Base-by-base conservation (phyloP, 2,329 filamentous ascomycete genomes). In the Aspergillus candidus region DNA sequence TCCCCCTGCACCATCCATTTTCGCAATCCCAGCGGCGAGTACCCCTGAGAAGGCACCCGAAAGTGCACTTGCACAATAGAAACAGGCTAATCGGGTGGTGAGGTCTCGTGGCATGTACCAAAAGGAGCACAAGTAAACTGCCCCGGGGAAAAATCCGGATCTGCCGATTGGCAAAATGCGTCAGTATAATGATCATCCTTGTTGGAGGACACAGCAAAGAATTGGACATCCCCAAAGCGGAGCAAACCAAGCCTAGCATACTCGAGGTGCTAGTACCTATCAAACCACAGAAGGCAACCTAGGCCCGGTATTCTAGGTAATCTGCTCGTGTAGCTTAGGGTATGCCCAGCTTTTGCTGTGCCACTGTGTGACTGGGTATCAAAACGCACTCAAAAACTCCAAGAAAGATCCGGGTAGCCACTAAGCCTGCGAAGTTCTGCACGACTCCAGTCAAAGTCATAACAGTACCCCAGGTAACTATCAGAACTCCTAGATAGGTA, bases 41-140 rank as follows among this genome's bases (percentile, higher is more conserved):
- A 94, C 76, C 6, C 86, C 88, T 33, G 86, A 87, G 57, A 94
- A 94, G 0, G 88, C 87, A 1, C 86, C 87, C 1, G 86, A 83
- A 0, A 91, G 67, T 1, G 87, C 85, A 1, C 86, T 86, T 0
- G 84, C 84, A 0, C 82, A 87, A 70, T 90, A 91, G 71, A 89
- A 89, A 48, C 87, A 78, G 14, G 85, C 83, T 38, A 83, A 78
- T 27, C 87, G 78, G 18, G 86, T 74, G 41, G 84, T 86, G 43
- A 90, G 83, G 56, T 91, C 86, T 22, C 74, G 78, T 35, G 86
- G 74, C 61, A 79, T 83, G 58, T 91, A 93, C 86, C 86, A 93
- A 29, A 52, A 53, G 10, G 53, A 53, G 32, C 52, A 48, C 17
- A 58, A 43, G 22, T 57, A 59, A 36, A 52, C 45, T 12, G 57